Evolutionary conservation across 2,329 filamentous ascomycete species (phyloP).

Genomic region (Anthostomella pinea): DNA sequence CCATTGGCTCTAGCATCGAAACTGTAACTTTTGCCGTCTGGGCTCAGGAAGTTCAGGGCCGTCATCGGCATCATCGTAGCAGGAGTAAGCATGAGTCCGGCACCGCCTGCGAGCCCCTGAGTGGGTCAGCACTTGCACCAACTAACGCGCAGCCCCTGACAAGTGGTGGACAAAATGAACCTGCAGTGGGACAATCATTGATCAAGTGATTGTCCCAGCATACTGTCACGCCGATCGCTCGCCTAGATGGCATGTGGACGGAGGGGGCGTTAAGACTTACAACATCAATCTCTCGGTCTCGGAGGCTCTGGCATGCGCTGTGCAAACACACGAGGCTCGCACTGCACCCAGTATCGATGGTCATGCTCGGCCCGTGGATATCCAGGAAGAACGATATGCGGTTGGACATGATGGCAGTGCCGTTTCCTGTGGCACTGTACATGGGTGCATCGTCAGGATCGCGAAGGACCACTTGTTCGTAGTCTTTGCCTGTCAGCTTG

Average conservation of each 20-base stretch:
- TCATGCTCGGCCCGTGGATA: constrained; percentile 38
- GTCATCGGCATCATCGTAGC: constrained; percentile 57
- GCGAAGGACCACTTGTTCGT: constrained; percentile 25
- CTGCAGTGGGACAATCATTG: too few species aligned
- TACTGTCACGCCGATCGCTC: too few species aligned
- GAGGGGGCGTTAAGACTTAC: too few species aligned
- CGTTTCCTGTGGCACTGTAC: constrained; percentile 34
- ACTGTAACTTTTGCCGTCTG: constrained; percentile 49
- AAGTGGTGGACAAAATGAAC: too few species aligned
- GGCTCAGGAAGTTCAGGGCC: constrained; percentile 50
- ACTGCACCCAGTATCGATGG: constrained; percentile 47
- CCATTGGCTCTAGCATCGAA: constrained; percentile 60
- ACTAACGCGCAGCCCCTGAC: too few species aligned
- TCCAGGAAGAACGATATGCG: constrained; percentile 42
- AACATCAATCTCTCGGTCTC: constrained; percentile 29
- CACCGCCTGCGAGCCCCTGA: too few species aligned
- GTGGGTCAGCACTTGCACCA: too few species aligned
- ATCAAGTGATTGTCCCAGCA: too few species aligned
- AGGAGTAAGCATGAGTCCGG: constrained; percentile 53
- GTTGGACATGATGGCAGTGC: constrained; percentile 36
- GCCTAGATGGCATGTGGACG: too few species aligned
- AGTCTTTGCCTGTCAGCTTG: too few species aligned
- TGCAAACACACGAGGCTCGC: too few species aligned
- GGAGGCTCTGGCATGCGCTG: constrained; percentile 35
- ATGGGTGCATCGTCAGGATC: constrained; percentile 26